Evolutionary conservation across 768 basidiomycete species (phyloP), one percentile per base, ranked within the genome.

Genomic region (Pleurotus salmoneostramineus): DNA sequence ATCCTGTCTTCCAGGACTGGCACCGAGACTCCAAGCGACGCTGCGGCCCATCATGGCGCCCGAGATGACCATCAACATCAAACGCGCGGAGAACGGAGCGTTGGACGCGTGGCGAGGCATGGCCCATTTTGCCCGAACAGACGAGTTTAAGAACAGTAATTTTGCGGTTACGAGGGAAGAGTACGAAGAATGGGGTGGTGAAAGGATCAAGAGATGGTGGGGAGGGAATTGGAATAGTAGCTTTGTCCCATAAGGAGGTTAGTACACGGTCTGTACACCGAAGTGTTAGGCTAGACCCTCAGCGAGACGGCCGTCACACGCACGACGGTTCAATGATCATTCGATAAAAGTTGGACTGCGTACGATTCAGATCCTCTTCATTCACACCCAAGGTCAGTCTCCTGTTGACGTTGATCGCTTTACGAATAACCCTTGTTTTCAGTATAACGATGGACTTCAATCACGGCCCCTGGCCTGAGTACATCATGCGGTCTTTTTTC

Each of bases 31-130:
- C 40, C 77, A 85, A n/a, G 76, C 81, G 31, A 81, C 84, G 15
- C 72, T 99, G n/a, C 84, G 89, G 14, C 91, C 95, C 2, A 83
- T 95, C 51, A 77, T 98, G 6, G 91, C 93, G 0, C 90, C 93
- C 11, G 89, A 88, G 57, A 89, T 90, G 73, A 77, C 82, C 4
- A 79, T 99, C 17, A 69, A 78, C 46, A 81, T 95, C 44, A 69
- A 74, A 35, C 73, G 78, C 1, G 91, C 95, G 1, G 72, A 65
- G 2, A 85, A 97, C 67, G 84, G 91, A 0, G 61, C 72, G 10
- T 62, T 85, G 60, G 93, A 96, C 64, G 89, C 95, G 12, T 99
- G 95, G 95, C 79, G 82, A 43, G 97, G 97, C 5, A 95, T 99
- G 93, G 91, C 91, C 11, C 79, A 79, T 50, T 89, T 89, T 65